A percentile compares a stretch with the other conserved stretches of the same genome.
Evolutionary conservation across 176 grass and related monocot species (phyloP).

Genomic region (Hordeum marinum): DNA sequence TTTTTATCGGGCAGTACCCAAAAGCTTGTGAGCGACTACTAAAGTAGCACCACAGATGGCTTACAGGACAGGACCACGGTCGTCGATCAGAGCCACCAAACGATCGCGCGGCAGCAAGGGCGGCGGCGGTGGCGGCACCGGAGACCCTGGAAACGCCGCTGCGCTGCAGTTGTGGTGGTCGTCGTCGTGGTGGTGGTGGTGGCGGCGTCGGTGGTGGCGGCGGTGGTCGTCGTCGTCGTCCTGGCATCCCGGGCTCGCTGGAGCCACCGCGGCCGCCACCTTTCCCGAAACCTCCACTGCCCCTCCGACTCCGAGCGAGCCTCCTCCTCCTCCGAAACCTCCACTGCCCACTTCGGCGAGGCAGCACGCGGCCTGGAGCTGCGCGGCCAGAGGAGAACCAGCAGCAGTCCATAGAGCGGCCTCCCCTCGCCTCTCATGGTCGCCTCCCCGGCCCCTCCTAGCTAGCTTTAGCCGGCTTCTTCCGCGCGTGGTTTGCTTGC

Average conservation of each 20-base stretch:
- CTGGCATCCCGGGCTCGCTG: too few relatives aligned
- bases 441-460: background rate
- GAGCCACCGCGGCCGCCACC: background rate
- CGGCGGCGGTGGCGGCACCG: background rate
- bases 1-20: too few relatives aligned
- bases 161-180: background rate
- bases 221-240: too few relatives aligned
- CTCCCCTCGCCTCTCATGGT: slow-evolving; percentile 1
- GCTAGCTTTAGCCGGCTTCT: too few relatives aligned
- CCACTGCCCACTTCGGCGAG: background rate
- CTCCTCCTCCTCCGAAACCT: background rate
- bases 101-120: background rate
- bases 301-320: background rate
- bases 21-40: too few relatives aligned
- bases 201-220: background rate
- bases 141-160: background rate
- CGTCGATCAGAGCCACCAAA: background rate
- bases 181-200: too few relatives aligned
- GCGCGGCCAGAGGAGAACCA: background rate
- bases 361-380: background rate
- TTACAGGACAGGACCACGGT: too few relatives aligned
- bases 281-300: background rate
- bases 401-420: background rate
- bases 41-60: too few relatives aligned
- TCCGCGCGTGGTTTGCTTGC: background rate